Conservation (phyloP, 768 basidiomycete species). For the Lentinus tigrinus region DNA sequence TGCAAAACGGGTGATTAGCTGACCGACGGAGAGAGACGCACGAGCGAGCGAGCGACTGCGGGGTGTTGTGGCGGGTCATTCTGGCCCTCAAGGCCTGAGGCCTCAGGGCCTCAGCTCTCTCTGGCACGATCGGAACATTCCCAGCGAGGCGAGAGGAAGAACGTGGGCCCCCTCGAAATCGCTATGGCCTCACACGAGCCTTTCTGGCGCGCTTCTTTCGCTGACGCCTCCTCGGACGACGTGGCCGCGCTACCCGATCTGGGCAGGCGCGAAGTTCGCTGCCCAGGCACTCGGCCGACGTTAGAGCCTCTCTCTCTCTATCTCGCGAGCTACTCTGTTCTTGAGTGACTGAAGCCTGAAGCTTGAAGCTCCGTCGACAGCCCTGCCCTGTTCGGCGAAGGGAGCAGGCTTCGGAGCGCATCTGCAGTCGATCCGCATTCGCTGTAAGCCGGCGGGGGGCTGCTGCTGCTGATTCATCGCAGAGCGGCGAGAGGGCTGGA, state of each 20-base stretch:
- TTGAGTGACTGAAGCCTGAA: not conserved
- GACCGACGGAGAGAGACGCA: too few relatives aligned
- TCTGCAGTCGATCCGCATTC: not conserved
- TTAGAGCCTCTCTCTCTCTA: not conserved
- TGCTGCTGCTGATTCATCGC: too few relatives aligned
- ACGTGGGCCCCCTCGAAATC: conserved; percentile 18
- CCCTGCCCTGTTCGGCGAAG: not conserved
- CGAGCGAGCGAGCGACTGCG: too few relatives aligned
- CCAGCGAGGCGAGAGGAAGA: conserved; percentile 4
- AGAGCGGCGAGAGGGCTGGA: too few relatives aligned
- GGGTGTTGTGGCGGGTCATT: too few relatives aligned
- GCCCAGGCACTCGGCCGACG: too few relatives aligned
- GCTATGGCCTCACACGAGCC: conserved; percentile 6
- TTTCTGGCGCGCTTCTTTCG: not conserved
- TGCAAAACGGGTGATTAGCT: too few relatives aligned
- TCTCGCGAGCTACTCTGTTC: not conserved
- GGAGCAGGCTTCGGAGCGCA: not conserved
- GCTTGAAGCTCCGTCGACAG: not conserved
- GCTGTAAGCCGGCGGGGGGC: not conserved
- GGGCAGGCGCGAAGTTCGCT: not conserved
- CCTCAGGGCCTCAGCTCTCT: too few relatives aligned
- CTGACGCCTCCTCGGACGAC: not conserved
- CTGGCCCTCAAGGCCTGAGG: too few relatives aligned
- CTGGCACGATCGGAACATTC: not conserved
- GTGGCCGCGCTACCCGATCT: not conserved